These are phyloP conservation scores for Mycena maculata DNA, from an alignment of 768 basidiomycete genomes.

Conservation along the genomic window DNA sequence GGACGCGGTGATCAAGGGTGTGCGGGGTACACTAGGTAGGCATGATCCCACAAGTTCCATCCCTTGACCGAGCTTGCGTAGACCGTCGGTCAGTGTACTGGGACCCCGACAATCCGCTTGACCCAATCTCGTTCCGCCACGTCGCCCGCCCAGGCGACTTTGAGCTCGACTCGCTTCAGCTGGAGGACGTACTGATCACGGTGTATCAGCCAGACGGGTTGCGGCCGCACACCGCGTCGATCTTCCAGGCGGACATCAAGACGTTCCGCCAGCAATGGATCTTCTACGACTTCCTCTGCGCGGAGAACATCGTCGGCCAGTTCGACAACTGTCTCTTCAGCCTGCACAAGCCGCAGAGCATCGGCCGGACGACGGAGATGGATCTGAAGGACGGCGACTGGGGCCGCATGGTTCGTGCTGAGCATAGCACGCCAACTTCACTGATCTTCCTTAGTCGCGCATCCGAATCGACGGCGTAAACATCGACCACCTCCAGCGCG, in stretches of 20 bases:
- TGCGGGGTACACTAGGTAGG: constrained; percentile 91
- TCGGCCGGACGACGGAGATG: constrained; percentile 89
- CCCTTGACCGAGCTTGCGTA: constrained; percentile 43
- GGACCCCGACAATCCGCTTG: constrained; percentile 84
- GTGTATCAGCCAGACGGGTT: constrained; percentile 95
- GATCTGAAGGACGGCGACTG: constrained; percentile 87
- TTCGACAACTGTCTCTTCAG: constrained; percentile 98
- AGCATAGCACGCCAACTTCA: not conserved
- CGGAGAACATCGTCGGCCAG: constrained; percentile 96
- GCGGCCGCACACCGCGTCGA: constrained; percentile 90
- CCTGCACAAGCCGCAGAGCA: constrained; percentile 94
- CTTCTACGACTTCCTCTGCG: constrained; percentile 94
- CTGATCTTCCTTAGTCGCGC: constrained; percentile 70
- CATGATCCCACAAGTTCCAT: not conserved
- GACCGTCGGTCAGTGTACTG: constrained; percentile 90
- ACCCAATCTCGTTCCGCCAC: constrained; percentile 87
- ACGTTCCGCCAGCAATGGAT: constrained; percentile 92
- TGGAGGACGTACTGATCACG: constrained; percentile 94
- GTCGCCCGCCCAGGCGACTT: constrained; percentile 84
- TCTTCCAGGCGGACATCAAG: constrained; percentile 91
- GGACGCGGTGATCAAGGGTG: constrained; percentile 92
- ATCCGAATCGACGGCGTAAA: constrained; percentile 97
- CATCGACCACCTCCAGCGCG: constrained; percentile 92
- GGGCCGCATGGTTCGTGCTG: constrained; percentile 83
- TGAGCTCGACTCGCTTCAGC: constrained; percentile 86